Conservation (phyloP, 2,329 filamentous ascomycete genomes). For the Metarhizium rileyi region DNA sequence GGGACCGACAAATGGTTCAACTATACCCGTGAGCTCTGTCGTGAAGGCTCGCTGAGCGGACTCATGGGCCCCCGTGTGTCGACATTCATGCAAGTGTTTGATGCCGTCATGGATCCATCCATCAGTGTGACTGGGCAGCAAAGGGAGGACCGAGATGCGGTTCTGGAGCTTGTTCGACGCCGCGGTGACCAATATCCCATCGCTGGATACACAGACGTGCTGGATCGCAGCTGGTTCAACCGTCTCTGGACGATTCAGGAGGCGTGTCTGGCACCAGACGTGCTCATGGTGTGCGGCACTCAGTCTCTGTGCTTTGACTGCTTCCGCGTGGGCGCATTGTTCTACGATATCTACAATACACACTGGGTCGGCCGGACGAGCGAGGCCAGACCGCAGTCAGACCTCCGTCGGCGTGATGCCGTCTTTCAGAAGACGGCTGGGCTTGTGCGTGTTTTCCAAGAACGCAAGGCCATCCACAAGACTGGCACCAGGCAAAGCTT, state of each 20-base stretch:
- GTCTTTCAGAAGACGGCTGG: constrained; percentile 14
- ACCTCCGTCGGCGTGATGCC: constrained; percentile 10
- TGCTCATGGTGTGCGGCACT: constrained; percentile 18
- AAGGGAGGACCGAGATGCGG: constrained; percentile 17
- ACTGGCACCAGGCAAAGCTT: constrained; percentile 9
- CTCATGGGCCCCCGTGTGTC: constrained; percentile 15
- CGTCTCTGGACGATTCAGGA: constrained; percentile 28
- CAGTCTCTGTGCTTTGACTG: constrained; percentile 16
- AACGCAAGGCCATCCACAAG: constrained; percentile 20
- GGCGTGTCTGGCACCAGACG: constrained; percentile 15
- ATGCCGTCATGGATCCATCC: constrained; percentile 18
- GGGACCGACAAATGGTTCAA: constrained; percentile 14
- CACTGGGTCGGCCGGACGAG: constrained; percentile 14
- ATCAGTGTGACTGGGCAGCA: constrained; percentile 10
- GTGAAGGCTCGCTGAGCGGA: constrained; percentile 13
- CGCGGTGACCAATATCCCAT: constrained; percentile 17
- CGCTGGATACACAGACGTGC: constrained; percentile 16
- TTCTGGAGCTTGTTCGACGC: constrained; percentile 15
- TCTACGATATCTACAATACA: constrained; percentile 22
- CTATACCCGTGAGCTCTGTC: constrained; percentile 9
- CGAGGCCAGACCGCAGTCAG: constrained; percentile 6
- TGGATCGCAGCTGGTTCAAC: constrained; percentile 20
- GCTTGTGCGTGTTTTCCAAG: constrained; percentile 18
- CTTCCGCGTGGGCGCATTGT: constrained; percentile 16
- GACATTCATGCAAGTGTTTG: constrained; percentile 17